phyloP scores from a whole-genome alignment of 2,329 filamentous ascomycete genomes.

The Capronia epimyces region DNA sequence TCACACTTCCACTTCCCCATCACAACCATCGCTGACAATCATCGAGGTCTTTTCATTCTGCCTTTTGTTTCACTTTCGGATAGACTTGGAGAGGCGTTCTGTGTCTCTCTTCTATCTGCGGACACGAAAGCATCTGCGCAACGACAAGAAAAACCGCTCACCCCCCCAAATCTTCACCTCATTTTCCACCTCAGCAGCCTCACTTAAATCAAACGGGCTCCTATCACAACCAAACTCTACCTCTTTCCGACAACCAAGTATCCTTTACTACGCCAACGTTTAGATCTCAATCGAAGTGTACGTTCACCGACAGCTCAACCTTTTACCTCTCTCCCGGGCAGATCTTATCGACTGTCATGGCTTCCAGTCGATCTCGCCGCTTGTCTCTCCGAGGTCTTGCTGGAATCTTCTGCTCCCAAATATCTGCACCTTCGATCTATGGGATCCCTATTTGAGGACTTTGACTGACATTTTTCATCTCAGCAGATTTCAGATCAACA shows the following conservation, averaged over 20 bases:
- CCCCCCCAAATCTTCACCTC: constrained; percentile 3
- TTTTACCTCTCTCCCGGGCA: not conserved
- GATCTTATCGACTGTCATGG: not conserved
- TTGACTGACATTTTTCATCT: not conserved
- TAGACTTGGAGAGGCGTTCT: constrained; percentile 31
- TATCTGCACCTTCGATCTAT: not conserved
- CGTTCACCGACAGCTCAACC: not conserved
- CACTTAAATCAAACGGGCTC: constrained; percentile 12
- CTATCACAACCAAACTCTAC: constrained; percentile 2
- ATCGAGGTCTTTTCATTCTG: constrained; percentile 25
- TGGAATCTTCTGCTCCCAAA: constrained; percentile 4
- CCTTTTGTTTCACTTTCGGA: constrained; percentile 30
- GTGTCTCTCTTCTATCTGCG: constrained; percentile 29
- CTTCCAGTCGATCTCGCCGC: not conserved
- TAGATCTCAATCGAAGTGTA: constrained; percentile 8
- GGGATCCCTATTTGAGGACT: not conserved
- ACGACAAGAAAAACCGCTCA: constrained; percentile 1
- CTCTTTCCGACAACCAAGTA: not conserved
- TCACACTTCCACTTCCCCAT: constrained; percentile 14
- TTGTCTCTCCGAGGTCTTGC: not conserved
- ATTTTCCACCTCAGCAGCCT: constrained; percentile 17
- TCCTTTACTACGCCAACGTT: not conserved
- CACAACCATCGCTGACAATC: constrained; percentile 12
- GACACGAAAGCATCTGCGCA: constrained; percentile 23
- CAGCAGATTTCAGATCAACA: constrained; percentile 8